phyloP scores from a whole-genome alignment of 192 early-diverging fungal species.

The Lobosporangium transversale region DNA sequence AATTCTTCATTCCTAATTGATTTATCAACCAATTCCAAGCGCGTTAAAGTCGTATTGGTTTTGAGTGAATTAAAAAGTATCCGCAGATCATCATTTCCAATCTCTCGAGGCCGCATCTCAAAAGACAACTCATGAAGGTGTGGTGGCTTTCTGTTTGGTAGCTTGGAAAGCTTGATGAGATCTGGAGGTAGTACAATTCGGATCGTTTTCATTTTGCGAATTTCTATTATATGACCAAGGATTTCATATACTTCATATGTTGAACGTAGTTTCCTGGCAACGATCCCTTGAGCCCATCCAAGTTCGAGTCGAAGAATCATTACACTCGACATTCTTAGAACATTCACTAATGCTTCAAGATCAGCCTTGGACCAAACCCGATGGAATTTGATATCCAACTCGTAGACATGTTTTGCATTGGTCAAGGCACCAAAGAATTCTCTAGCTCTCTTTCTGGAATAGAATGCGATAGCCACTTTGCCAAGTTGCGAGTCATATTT shows the following conservation, averaged over 20 bases:
- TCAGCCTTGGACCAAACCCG: not conserved
- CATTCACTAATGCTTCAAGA: constrained; percentile 7
- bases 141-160: too few relatives aligned
- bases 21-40: too few relatives aligned
- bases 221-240: not conserved
- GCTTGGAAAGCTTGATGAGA: too few relatives aligned
- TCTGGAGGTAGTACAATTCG: not conserved
- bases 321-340: constrained; percentile 4
- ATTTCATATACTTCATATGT: constrained; percentile 2
- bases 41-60: too few relatives aligned
- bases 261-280: constrained; percentile 4
- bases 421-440: too few relatives aligned
- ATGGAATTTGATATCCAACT: not conserved
- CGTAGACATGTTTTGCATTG: too few relatives aligned
- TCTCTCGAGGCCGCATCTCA: not conserved
- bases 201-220: not conserved
- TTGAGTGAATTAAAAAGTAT: not conserved
- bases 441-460: too few relatives aligned
- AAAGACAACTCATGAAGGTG: not conserved
- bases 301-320: constrained; percentile 3
- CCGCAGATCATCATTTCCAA: not conserved
- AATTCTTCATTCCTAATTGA: too few relatives aligned
- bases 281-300: not conserved
- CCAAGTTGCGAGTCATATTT: not conserved
- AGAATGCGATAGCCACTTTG: not conserved